These are phyloP conservation scores for Setaria italica DNA, from an alignment of 202 grass and related monocot species.

Conservation along the genomic window DNA sequence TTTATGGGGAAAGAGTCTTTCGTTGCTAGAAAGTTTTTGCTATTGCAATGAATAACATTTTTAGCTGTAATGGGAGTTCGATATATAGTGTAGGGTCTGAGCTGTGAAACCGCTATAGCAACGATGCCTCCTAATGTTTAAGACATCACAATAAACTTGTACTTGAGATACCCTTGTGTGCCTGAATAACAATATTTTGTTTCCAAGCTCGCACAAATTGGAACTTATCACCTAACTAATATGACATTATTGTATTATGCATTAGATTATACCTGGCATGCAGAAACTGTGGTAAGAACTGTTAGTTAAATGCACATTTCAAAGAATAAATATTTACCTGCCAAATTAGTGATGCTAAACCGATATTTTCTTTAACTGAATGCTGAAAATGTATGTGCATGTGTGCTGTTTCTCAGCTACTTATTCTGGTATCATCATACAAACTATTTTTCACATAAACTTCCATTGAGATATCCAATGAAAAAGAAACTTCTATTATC, in stretches of 20 bases:
- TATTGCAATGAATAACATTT: too few species aligned
- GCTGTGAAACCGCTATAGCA: not conserved
- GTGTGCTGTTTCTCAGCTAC: not conserved
- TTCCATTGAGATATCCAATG: not conserved
- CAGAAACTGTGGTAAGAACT: not conserved
- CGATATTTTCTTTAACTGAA: not conserved
- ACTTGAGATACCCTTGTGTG: not conserved
- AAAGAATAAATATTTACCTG: not conserved
- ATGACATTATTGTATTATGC: not conserved
- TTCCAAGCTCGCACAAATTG: not conserved
- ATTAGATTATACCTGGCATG: conserved; percentile 1
- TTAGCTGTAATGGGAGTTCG: too few species aligned
- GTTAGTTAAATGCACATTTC: not conserved
- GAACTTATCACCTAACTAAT: not conserved
- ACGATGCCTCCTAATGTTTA: not conserved
- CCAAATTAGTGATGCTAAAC: not conserved
- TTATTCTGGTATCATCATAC: not conserved
- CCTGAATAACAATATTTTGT: not conserved
- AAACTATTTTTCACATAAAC: not conserved
- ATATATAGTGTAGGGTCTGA: not conserved
- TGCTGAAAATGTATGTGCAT: not conserved
- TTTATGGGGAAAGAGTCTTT: too few species aligned
- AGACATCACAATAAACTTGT: not conserved
- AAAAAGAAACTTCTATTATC: not conserved
- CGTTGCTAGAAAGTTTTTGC: too few species aligned